Base-by-base conservation (phyloP, 169 alveolate species). In the Cryptosporidium muris region DNA sequence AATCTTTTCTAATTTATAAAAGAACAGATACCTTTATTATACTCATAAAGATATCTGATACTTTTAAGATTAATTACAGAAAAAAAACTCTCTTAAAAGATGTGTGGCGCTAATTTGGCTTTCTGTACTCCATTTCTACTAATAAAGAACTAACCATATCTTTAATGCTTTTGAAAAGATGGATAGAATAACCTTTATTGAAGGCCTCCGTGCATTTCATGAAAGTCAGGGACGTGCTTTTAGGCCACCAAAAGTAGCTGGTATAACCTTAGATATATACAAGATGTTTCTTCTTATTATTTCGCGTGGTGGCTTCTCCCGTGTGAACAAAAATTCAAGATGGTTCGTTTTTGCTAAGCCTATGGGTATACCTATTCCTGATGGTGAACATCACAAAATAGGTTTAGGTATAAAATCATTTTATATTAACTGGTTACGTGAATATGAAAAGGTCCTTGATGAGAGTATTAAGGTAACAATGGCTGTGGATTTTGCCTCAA, bases 341-440 rank as follows among this genome's bases (percentile, higher is more conserved):
- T 74, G 85, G 85, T 74, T 74, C 54, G 85, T 74, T 56, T 74
- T 74, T 58, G 85, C 74, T 1, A 74, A 74, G 38, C 85, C 85
- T 2, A 56, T 74, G 85, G 85, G 85, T 9, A 74, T 74, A 45
- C 63, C 54, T 58, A 58, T 74, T 42, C 85, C 85, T 8, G 85
- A 74, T 11, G 68, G 85, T 7, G 60, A 74, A 49, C 85, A 74
- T 36, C 85, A 74, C 40, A 68, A 74, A 38, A 64, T 74, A 25
- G 85, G 85, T 4, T 53, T 74, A 48, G 68, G 85, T 5, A 74
- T 74, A 6, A 74, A 74, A 40, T 40, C 47, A 11, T 74, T 58
- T 48, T 74, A 74, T 47, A 12, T 74, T 43, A 74, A 43, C 49
- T 74, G 85, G 85, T 36, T 74, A 36, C 40, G 85, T 45, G 85